Base-by-base conservation (phyloP, 2,329 filamentous ascomycete species). In the Aspergillus fischeri region DNA sequence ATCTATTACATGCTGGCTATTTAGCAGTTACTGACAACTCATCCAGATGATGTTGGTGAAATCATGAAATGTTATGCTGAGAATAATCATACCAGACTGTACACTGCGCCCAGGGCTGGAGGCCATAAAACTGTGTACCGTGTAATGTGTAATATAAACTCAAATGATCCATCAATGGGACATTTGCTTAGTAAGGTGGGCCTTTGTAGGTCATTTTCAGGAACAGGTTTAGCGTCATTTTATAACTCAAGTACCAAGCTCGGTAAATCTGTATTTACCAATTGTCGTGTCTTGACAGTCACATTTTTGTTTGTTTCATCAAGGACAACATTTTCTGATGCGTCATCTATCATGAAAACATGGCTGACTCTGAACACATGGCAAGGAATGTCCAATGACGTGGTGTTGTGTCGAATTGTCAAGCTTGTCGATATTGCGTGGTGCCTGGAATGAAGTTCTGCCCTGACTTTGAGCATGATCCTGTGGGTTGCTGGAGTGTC, bases 181-280 rank as follows among this genome's bases (percentile, higher is more conserved):
- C 44, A 47, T 27, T 24, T 14, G 44, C 9, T 7, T 14, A n/a
- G 32, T 55, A 63, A 57, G 58, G 57, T 54, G 61, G 59, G 53
- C 50, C 45, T 3, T 8, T 10, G 58, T 65, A 64, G 63, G 51
- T 54, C 56, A 47, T 25, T 49, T 25, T 62, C 67, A 70, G 68
- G 68, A 70, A 70, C 68, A 70, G 68, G 67, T 38, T 53, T 69
- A 70, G 67, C 60, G 67, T 53, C 49, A 35, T 24, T 21, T 21
- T 27, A 38, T 14, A n/a, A 17, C 32, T 17, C 32, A 38, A 14
- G 32, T 7, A 38, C 32, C 32, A 32, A 32, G 11, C 6, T 4
- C 11, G 5, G 29, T 4, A 32, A 32, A 14, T 32, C 11, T 32
- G 29, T 32, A 4, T 32, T 11, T 35, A 17, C 32, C 14, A 17